phyloP scores from a whole-genome alignment of 306 rosid species.

The Cucumis sativus region DNA sequence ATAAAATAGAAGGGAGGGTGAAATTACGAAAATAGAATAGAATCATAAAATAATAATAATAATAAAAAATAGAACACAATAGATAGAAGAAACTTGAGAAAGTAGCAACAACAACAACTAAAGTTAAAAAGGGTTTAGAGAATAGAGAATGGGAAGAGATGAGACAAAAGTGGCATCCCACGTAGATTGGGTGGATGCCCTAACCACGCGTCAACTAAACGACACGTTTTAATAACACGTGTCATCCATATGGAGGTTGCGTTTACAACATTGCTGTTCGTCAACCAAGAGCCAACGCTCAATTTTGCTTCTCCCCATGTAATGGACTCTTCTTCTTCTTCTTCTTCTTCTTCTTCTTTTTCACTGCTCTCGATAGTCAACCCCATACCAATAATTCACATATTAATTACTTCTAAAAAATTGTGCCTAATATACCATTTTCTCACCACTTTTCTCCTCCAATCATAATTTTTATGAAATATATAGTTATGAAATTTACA shows the following conservation, averaged over 20 bases:
- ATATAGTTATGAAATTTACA: too few relatives aligned
- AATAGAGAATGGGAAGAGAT: background rate
- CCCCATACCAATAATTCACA: background rate
- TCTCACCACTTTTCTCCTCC: too few relatives aligned
- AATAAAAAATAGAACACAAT: background rate
- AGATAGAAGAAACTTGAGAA: background rate
- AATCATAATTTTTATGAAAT: too few relatives aligned
- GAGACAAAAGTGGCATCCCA: slow-evolving; percentile 1
- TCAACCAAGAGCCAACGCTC: background rate
- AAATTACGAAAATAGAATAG: background rate
- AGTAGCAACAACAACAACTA: background rate
- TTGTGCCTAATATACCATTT: too few relatives aligned
- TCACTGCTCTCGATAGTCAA: background rate
- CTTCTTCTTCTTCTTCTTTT: too few relatives aligned
- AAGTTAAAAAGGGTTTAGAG: background rate
- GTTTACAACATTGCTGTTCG: background rate
- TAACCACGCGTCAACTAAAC: background rate
- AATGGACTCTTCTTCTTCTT: too few relatives aligned
- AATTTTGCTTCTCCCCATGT: too few relatives aligned
- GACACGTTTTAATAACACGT: slow-evolving; percentile 1
- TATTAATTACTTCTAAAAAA: too few relatives aligned
- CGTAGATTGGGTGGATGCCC: background rate
- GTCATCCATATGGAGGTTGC: background rate
- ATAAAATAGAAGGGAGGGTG: background rate
- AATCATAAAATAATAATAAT: background rate